A percentile compares a stretch with the other conserved stretches of the same genome.
Evolutionary conservation across 2,329 filamentous ascomycete genomes (phyloP).

Genomic region (Fusarium torreyae): DNA sequence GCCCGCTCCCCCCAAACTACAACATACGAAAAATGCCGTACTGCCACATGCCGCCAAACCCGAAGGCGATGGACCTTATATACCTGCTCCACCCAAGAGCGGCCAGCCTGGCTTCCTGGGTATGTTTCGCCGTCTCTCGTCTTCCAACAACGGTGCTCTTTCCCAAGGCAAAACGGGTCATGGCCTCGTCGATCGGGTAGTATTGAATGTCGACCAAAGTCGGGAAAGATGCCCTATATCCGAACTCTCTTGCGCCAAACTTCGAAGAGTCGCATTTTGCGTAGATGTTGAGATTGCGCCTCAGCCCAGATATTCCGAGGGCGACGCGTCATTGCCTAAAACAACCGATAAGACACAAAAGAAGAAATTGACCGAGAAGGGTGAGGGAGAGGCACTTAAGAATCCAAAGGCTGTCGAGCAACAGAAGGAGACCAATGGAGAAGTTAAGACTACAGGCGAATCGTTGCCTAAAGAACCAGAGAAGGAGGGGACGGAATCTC

Average conservation of each 20-base stretch:
- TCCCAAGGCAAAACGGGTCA: constrained; percentile 60
- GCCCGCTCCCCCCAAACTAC: constrained; percentile 64
- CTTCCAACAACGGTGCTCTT: constrained; percentile 65
- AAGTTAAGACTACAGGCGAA: constrained; percentile 61
- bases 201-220: constrained; percentile 87
- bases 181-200: constrained; percentile 81
- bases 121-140: constrained; percentile 86
- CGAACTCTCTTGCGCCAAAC: constrained; percentile 84
- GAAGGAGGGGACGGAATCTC: constrained; percentile 53
- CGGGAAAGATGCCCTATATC: constrained; percentile 84
- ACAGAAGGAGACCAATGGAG: constrained; percentile 56
- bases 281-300: constrained; percentile 98
- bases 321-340: constrained; percentile 59
- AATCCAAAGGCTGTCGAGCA: constrained; percentile 72
- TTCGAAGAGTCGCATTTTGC: constrained; percentile 92
- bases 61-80: constrained; percentile 77
- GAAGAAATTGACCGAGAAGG: constrained; percentile 76
- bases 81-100: constrained; percentile 80
- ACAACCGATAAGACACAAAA: constrained; percentile 69
- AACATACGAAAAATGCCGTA: constrained; percentile 70
- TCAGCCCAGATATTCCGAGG: constrained; percentile 82
- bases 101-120: constrained; percentile 81
- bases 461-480: constrained; percentile 58
- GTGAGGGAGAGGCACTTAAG: constrained; percentile 82
- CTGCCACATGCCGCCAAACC: constrained; percentile 69